Conservation (phyloP, 1,284 basidiomycete species). For the Rhodotorula sp. region DNA sequence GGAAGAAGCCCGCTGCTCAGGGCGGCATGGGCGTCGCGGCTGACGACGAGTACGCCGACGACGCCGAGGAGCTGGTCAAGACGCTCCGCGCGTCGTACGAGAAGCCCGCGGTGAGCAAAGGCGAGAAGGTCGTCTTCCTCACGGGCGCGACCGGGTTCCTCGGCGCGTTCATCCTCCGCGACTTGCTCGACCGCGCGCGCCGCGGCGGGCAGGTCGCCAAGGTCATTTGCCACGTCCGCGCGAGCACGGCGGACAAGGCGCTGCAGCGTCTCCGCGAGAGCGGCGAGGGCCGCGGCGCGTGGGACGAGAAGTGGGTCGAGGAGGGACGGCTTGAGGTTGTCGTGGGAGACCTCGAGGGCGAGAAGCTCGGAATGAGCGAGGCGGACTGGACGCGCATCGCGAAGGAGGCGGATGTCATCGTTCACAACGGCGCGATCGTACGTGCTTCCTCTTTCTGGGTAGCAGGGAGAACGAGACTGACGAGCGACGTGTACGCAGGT, state of each 20-base stretch:
- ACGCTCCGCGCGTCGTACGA: slow-evolving; percentile 66
- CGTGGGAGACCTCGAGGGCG: slow-evolving; percentile 79
- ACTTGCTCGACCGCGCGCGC: slow-evolving; percentile 62
- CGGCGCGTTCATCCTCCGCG: slow-evolving; percentile 85
- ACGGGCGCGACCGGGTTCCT: slow-evolving; percentile 98
- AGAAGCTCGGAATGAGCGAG: slow-evolving; percentile 72
- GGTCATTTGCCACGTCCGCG: slow-evolving; percentile 89
- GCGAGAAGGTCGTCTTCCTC: slow-evolving; percentile 69
- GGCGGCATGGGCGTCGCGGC: slow-evolving; percentile 26
- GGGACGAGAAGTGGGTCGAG: slow-evolving; percentile 84
- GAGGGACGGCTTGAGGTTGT: slow-evolving; percentile 76
- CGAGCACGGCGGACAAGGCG: slow-evolving; percentile 65
- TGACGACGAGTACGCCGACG: slow-evolving; percentile 68
- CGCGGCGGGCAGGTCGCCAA: slow-evolving; percentile 68
- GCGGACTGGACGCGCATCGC: slow-evolving; percentile 70
- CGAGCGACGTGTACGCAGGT: slow-evolving; percentile 60
- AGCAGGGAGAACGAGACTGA: background rate
- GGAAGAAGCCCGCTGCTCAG: slow-evolving; percentile 17
- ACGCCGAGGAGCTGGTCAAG: slow-evolving; percentile 68
- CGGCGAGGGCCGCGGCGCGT: slow-evolving; percentile 82
- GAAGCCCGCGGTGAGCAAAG: slow-evolving; percentile 59
- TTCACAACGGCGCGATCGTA: slow-evolving; percentile 96
- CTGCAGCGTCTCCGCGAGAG: slow-evolving; percentile 72
- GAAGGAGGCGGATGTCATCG: slow-evolving; percentile 74
- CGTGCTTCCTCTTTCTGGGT: slow-evolving; percentile 47